Conservation (phyloP, 306 rosid species). For the Malus orientalis region DNA sequence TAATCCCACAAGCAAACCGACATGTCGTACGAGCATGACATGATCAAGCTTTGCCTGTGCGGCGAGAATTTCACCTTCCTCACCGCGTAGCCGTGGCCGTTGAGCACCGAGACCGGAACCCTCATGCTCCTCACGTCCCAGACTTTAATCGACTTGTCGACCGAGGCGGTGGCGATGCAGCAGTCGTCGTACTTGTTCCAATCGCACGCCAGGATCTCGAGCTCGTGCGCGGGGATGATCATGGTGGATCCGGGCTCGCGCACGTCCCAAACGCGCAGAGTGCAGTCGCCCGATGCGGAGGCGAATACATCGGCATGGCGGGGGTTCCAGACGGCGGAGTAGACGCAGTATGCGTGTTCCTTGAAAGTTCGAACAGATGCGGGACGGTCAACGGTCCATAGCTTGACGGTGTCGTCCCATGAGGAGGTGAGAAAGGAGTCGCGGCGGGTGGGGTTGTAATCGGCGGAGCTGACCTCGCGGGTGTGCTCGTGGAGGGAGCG, state of each 20-base stretch:
- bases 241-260: conserved; percentile 76
- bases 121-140: conserved; percentile 75
- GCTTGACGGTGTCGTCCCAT: conserved; percentile 85
- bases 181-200: conserved; percentile 96
- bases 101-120: conserved; percentile 58
- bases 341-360: conserved; percentile 89
- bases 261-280: conserved; percentile 84
- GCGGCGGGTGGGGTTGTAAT: conserved; percentile 89
- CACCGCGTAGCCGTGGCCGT: conserved; percentile 79
- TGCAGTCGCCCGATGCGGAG: conserved; percentile 92
- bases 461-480: conserved; percentile 74
- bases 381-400: conserved; percentile 85
- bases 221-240: conserved; percentile 74
- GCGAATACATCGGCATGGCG: conserved; percentile 90
- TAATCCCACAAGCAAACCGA: conserved; percentile 86
- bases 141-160: conserved; percentile 71
- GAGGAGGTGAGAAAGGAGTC: conserved; percentile 86
- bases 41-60: conserved; percentile 50
- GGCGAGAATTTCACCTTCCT: conserved; percentile 78
- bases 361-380: conserved; percentile 73
- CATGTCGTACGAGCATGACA: conserved; percentile 90
- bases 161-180: conserved; percentile 63
- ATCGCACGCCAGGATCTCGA: conserved; percentile 64
- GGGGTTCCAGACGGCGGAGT: conserved; percentile 86
- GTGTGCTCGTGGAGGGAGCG: conserved; percentile 90